These are phyloP conservation scores for Melampsora americana DNA, from an alignment of 1,284 basidiomycete species.

Conservation along the genomic window DNA sequence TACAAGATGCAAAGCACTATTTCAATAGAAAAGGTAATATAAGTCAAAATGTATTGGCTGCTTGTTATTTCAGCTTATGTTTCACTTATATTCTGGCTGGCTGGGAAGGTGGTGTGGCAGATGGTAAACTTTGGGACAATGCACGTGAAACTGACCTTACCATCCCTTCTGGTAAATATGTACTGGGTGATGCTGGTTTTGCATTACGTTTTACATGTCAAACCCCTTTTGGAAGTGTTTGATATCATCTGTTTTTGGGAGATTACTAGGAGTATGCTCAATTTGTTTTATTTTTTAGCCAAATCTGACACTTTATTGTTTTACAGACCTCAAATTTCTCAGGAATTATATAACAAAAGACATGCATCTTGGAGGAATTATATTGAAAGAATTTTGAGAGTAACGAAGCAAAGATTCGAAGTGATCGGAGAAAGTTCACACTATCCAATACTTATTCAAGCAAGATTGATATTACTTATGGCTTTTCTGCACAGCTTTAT, in stretches of 20 bases:
- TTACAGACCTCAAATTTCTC: not conserved
- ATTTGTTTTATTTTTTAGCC: conserved; percentile 48
- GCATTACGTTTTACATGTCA: conserved; percentile 51
- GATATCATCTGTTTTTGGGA: conserved; percentile 56
- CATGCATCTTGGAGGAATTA: not conserved
- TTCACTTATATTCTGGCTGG: conserved; percentile 54
- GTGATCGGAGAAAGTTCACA: too few relatives aligned
- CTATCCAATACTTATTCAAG: too few relatives aligned
- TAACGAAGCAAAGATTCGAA: too few relatives aligned
- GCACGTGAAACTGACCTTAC: not conserved
- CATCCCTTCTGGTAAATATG: not conserved
- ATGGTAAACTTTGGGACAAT: conserved; percentile 51
- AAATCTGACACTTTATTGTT: too few relatives aligned
- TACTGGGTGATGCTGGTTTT: conserved; percentile 10
- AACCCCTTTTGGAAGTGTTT: conserved; percentile 53
- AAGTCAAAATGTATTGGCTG: conserved; percentile 53
- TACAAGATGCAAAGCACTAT: too few relatives aligned
- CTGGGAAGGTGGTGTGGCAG: conserved; percentile 57
- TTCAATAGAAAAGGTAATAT: conserved; percentile 49
- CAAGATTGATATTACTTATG: too few relatives aligned
- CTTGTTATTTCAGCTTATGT: conserved; percentile 50
- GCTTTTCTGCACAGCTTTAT: too few relatives aligned
- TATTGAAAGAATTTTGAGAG: too few relatives aligned
- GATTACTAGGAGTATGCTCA: too few relatives aligned
- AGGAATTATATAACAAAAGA: conserved; percentile 11